Evolutionary conservation across 257 asterid species (phyloP), one percentile per base, ranked within the genome.

Genomic region (Scutellaria galericulata): DNA sequence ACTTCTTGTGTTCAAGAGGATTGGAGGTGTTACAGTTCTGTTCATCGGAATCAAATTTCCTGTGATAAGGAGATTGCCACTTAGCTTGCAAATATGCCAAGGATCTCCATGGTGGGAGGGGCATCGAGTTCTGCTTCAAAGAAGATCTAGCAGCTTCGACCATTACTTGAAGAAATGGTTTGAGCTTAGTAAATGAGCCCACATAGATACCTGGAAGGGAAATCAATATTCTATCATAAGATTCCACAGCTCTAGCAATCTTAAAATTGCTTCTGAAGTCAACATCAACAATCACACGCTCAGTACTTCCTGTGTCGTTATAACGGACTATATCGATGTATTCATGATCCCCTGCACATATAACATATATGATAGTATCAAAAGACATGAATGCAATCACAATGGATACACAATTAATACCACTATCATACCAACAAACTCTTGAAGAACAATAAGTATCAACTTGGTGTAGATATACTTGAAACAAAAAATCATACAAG

Each of bases 71-170:
- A 10, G 93, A 79, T 58, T 82, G 87, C 96, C 96, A 89, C 66
- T 89, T 89, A 0, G 96, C 88, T 70, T 81, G 82, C 83, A 87
- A 68, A 70, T 87, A 89, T 35, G 86, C 79, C 1, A 84, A 81
- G 11, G 96, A 85, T 75, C 96, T 80, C 96, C 96, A 89, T 10
- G 96, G 96, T 39, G 96, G 96, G 15, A 88, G 83, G 54, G 93
- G 96, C 96, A 90, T 88, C 4, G 91, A 86, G 79, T 88, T 90
- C 79, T 90, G 96, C 64, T 86, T 86, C 65, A 90, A 71, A 50
- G 96, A 90, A 15, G 86, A 81, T 70, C 72, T 80, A 63, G 95
- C 90, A 40, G 96, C 96, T 73, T 90, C 95, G 5, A 82, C 96
- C 96, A 90, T 90, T 62, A 83, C 79, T 68, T 85, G 87, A 64